Conservation (phyloP, 148 eudicot genomes). For the Nyssa sinensis region DNA sequence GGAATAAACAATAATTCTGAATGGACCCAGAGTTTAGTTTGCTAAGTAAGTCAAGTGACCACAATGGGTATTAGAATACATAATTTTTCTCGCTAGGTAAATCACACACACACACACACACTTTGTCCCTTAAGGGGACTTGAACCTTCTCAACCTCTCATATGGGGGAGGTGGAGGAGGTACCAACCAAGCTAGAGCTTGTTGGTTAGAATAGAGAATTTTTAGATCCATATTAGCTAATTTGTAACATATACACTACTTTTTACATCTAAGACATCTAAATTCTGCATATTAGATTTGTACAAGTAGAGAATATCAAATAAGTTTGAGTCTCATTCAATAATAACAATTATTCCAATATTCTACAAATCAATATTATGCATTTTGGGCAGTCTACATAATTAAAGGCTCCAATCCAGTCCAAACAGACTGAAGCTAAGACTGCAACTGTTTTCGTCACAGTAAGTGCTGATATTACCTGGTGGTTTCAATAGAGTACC, state of each 20-base stretch:
- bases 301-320: neutral
- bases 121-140: no score
- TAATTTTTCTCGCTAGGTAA: no score
- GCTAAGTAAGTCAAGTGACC: neutral
- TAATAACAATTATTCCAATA: neutral
- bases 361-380: neutral
- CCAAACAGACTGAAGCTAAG: neutral
- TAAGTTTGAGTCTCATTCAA: neutral
- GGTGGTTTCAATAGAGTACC: conserved; percentile 70
- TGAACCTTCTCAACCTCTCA: no score
- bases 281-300: neutral
- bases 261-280: neutral
- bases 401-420: neutral
- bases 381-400: neutral
- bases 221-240: neutral
- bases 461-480: conserved; percentile 39
- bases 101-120: no score
- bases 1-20: neutral
- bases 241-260: neutral
- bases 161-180: no score
- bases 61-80: neutral
- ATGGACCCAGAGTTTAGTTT: neutral
- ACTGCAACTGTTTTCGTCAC: conserved; percentile 2
- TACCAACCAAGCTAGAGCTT: no score
- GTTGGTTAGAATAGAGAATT: neutral